Conservation (phyloP, 805 yeast species). For the Myxozyma nipponensis region DNA sequence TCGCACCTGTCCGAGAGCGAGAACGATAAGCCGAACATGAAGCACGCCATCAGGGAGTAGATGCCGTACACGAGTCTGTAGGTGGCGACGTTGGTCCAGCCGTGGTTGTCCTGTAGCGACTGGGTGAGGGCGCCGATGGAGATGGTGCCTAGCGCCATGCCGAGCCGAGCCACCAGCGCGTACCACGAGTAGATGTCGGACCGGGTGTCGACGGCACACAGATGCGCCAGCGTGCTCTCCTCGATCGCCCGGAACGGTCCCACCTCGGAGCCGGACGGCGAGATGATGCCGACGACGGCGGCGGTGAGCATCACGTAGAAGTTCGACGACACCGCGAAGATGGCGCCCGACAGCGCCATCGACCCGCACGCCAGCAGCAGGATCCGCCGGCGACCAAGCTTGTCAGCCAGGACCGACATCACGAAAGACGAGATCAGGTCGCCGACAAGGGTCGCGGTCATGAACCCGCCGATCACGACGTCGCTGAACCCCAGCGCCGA, state of each 20-base stretch:
- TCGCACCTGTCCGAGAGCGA: constrained; percentile 57
- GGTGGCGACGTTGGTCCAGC: constrained; percentile 8
- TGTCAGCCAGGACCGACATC: constrained; percentile 46
- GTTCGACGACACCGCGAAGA: constrained; percentile 39
- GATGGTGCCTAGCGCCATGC: constrained; percentile 71
- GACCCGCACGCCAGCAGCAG: constrained; percentile 41
- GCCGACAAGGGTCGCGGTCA: constrained; percentile 49
- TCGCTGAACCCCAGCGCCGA: constrained; percentile 43
- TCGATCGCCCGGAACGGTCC: constrained; percentile 58
- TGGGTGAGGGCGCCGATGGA: constrained; percentile 68
- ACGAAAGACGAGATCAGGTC: constrained; percentile 48
- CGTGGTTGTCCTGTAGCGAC: constrained; percentile 41
- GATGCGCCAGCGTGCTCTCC: constrained; percentile 49
- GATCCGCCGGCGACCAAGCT: constrained; percentile 45
- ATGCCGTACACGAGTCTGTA: constrained; percentile 15
- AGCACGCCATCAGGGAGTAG: constrained; percentile 21
- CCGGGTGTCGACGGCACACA: constrained; percentile 42
- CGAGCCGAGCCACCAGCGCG: constrained; percentile 46
- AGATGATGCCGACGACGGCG: constrained; percentile 48
- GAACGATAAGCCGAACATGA: constrained; percentile 51
- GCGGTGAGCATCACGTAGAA: constrained; percentile 39
- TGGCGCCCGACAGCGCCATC: constrained; percentile 45
- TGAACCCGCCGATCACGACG: constrained; percentile 46
- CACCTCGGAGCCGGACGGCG: constrained; percentile 55
- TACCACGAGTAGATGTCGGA: constrained; percentile 57